These are phyloP conservation scores for Leishmania aethiopica DNA, from an alignment of 208 protist genomes.

Conservation along the genomic window DNA sequence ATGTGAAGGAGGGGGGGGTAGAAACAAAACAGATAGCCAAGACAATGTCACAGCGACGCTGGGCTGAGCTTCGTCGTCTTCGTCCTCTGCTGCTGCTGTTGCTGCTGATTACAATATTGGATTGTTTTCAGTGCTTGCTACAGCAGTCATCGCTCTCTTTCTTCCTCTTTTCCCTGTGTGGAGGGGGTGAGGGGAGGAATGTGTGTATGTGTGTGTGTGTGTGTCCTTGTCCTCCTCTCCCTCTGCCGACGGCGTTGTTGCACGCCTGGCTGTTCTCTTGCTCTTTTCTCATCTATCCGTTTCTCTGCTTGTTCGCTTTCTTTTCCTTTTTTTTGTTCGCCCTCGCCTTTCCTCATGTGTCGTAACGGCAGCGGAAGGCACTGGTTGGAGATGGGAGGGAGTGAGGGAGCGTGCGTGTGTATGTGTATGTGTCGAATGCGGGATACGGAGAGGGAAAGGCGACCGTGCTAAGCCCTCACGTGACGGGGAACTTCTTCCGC, in stretches of 20 bases:
- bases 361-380: not conserved
- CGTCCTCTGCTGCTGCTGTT: not conserved
- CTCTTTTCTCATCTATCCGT: not conserved
- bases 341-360: not conserved
- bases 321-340: not conserved
- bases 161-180: not conserved
- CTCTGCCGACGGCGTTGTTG: not conserved
- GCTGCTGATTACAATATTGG: not conserved
- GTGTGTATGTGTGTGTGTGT: not conserved
- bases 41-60: not conserved
- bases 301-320: not conserved
- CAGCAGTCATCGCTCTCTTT: not conserved
- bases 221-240: not conserved
- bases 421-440: not conserved
- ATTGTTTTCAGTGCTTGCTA: not conserved
- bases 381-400: not conserved
- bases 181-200: not conserved
- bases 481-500: not conserved
- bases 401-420: not conserved
- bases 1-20: not conserved
- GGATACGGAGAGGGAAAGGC: not conserved
- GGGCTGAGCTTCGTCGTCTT: not conserved
- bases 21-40: not conserved
- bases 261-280: not conserved
- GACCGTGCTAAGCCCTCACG: not conserved